Conservation (phyloP, 2,329 filamentous ascomycete species). For the Harringtonia aguacate region DNA sequence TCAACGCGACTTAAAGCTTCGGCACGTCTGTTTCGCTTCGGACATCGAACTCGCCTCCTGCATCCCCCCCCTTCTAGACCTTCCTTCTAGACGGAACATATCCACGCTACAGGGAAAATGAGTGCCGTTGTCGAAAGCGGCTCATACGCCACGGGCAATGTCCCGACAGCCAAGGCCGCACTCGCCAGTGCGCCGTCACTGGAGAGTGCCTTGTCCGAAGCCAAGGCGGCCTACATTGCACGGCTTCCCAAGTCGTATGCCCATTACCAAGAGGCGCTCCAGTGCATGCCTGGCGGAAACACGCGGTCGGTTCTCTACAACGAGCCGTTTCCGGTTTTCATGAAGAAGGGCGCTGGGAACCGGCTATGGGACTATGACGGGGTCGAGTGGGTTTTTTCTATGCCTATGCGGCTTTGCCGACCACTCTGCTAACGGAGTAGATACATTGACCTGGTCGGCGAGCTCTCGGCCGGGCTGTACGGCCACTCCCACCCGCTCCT, state of each 20-base stretch:
- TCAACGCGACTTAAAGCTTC: too few relatives aligned
- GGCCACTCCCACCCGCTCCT: slow-evolving; percentile 47
- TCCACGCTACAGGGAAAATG: too few relatives aligned
- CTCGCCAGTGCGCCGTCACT: too few relatives aligned
- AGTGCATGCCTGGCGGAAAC: slow-evolving; percentile 31
- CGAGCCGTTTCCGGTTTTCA: slow-evolving; percentile 22
- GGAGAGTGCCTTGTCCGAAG: background rate
- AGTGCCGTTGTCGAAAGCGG: too few relatives aligned
- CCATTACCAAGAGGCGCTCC: background rate
- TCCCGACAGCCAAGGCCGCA: too few relatives aligned
- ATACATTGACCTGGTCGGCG: slow-evolving; percentile 43
- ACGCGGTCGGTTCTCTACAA: slow-evolving; percentile 30
- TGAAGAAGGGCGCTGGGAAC: slow-evolving; percentile 16
- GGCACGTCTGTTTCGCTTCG: too few relatives aligned
- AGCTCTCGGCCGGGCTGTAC: slow-evolving; percentile 54
- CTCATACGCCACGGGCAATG: too few relatives aligned
- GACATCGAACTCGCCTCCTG: too few relatives aligned
- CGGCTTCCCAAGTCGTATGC: background rate
- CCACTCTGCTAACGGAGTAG: too few relatives aligned
- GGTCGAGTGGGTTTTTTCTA: background rate
- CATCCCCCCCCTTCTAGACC: too few relatives aligned
- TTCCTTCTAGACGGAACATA: too few relatives aligned
- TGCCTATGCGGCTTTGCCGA: background rate
- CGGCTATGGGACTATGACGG: slow-evolving; percentile 21
- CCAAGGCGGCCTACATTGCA: background rate